Conservation (phyloP, 164 flowering plant genomes). For the Protea cynaroides region DNA sequence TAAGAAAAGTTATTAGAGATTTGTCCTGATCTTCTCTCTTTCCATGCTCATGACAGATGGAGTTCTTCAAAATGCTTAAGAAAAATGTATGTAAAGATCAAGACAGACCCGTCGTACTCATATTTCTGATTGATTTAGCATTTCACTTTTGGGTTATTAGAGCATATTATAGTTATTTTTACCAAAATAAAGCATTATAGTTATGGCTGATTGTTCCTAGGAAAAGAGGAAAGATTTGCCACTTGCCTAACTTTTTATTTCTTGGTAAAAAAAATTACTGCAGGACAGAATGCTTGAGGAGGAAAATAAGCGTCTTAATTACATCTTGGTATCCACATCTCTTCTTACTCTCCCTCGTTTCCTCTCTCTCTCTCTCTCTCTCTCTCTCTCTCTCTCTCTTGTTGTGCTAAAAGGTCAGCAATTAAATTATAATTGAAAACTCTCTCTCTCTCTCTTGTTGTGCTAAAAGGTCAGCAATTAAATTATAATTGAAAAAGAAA, state of each 20-base stretch:
- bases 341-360: too few relatives aligned
- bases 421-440: too few relatives aligned
- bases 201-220: not conserved
- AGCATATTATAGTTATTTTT: too few relatives aligned
- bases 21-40: not conserved
- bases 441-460: not conserved
- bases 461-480: too few relatives aligned
- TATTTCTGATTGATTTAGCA: not conserved
- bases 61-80: constrained; percentile 22
- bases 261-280: not conserved
- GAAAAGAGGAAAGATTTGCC: not conserved
- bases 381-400: not conserved
- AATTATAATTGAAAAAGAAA: too few relatives aligned
- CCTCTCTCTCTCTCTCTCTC: not conserved
- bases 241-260: not conserved
- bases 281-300: constrained; percentile 12
- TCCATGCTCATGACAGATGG: constrained; percentile 26
- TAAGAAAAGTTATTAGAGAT: too few relatives aligned
- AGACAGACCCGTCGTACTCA: not conserved
- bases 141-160: not conserved
- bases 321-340: constrained; percentile 30
- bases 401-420: not conserved
- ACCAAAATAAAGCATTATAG: not conserved
- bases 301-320: not conserved
- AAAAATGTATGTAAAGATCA: constrained; percentile 31